Evolutionary conservation across 2,329 filamentous ascomycete genomes (phyloP).

Genomic region (Curvularia lunata): DNA sequence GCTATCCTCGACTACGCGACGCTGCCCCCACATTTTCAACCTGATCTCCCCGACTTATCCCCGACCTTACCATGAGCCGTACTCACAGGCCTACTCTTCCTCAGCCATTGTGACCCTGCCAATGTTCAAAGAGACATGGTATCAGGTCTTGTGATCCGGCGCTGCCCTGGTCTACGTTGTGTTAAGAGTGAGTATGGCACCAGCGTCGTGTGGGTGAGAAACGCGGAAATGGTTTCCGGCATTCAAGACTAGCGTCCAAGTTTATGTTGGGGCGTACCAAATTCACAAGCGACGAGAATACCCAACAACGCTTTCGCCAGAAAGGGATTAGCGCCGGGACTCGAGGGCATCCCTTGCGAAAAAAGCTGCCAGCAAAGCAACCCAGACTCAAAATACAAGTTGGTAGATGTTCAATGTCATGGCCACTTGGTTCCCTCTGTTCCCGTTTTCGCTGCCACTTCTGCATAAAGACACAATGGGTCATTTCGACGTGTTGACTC

Average conservation of each 20-base stretch:
- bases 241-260: neutral
- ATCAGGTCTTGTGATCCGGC: neutral
- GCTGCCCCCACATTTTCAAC: neutral
- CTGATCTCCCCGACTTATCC: neutral
- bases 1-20: neutral
- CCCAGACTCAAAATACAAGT: too few species aligned
- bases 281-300: neutral
- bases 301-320: neutral
- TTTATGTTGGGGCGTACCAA: too few species aligned
- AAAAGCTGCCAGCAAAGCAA: neutral
- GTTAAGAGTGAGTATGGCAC: neutral
- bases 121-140: neutral
- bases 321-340: neutral
- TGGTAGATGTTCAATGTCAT: neutral
- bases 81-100: neutral
- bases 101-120: neutral
- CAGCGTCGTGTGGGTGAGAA: neutral
- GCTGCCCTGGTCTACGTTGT: neutral
- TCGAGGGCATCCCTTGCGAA: neutral
- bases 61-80: neutral
- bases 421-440: neutral
- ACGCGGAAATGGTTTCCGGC: neutral
- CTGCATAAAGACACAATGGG: neutral
- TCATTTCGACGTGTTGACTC: neutral
- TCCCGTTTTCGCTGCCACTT: too few species aligned